Base-by-base conservation (phyloP, 139 green algal genomes). In the Zygnema cylindricum region DNA sequence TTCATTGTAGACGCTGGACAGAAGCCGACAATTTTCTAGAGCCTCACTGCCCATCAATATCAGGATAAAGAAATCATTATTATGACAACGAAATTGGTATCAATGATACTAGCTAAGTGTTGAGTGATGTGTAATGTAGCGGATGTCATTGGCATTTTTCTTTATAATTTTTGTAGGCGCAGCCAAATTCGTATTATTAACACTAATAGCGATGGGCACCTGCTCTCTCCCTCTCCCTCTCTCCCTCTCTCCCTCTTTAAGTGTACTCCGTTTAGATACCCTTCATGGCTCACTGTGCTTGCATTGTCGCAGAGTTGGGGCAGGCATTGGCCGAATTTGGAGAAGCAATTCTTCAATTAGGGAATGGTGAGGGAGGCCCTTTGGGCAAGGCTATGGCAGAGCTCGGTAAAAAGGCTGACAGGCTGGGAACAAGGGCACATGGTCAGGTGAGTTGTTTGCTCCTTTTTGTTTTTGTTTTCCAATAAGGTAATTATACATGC, bases 301-400 rank as follows among this genome's bases (percentile, higher is more conserved):
- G 3, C 7, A 3, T 40, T 79, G 71, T 16, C 21, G 40, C 77
- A 22, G 93, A 95, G 78, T 78, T 97, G 73, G 93, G 89, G 0
- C 76, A 82, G 2, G 93, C 95, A 32, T 86, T 98, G 69, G 87
- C 89, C 1, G 95, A 97, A 57, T 98, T 98, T 92, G 95, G 94
- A 0, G 30, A 55, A 0, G 77, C 89, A 41, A 91, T 95, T 39
- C 54, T 91, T 36, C 32, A 85, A 25, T n/a, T 91, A 55, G 87
- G 87, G 30, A 2, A 84, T 40, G 32, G 16, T 23, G 87, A 91
- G 87, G 82, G 87, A 39, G 87, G 87, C 40, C 23, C 21, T n/a
- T 55, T 91, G 49, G 82, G 82, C n/a, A 30, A 69, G 30, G 82
- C 82, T 3, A 89, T 91, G 40, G 71, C 55, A 7, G 83, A 86